Base-by-base conservation (phyloP, 108 stramenopile genomes). In the Nannochloropsis salina region DNA sequence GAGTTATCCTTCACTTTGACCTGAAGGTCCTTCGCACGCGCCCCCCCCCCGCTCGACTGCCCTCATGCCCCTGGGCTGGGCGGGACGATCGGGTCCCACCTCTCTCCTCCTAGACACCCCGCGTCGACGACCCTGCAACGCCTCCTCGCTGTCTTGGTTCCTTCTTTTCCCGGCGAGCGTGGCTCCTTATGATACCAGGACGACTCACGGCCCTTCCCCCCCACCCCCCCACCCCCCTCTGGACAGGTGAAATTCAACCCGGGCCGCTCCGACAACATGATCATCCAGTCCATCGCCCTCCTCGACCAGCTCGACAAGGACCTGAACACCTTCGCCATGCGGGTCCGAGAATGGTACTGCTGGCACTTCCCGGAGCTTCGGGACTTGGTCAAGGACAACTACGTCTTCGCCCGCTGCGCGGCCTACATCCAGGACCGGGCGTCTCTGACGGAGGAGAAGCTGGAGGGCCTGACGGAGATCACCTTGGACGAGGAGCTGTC, bases 221-320 rank as follows among this genome's bases (percentile, higher is more conserved):
- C 61, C 51, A 2, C 45, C 61, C 45, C 18, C 0, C 0, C 45
- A 0, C 41, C 15, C 82, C 42, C 44, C 10, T 9, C 2, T 86
- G 9, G n/a, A 84, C 44, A 92, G 91, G 91, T 92, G 44, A 99
- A 99, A 93, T 98, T 99, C 92, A 98, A 99, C 88, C 98, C 98
- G 51, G 97, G 95, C 42, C 92, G 98, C 9, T 93, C 95, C 51
- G 99, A 99, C 89, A 99, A 98, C 86, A 99, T 99, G 99, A 98
- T 99, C 91, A 99, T 99, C 89, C 99, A 99, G 87, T 93, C 96
- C 85, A 99, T 99, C 92, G 97, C 95, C 86, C 93, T 99, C 9
- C 92, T 99, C 84, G 99, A 99, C 93, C 97, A 98, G 90, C 92
- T 99, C 93, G 99, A 99, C 89, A 99, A 99, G 93, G 99, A 99